These are phyloP conservation scores for Fusarium clavum DNA, from an alignment of 2,329 filamentous ascomycete species.

Conservation along the genomic window DNA sequence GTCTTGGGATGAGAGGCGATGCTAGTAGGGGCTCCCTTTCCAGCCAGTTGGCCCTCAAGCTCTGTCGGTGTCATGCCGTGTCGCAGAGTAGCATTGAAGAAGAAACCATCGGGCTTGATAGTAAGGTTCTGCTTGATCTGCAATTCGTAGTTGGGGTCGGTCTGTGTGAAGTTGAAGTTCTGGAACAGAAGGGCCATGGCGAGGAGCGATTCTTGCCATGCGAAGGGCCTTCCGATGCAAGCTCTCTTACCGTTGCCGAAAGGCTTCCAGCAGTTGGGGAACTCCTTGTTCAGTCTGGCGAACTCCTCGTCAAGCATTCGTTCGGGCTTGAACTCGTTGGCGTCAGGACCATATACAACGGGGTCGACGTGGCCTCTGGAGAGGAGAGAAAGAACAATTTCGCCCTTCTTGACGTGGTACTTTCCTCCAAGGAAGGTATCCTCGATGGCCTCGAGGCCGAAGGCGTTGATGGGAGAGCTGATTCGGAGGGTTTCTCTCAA, in stretches of 20 bases:
- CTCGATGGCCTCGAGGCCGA: conserved; percentile 65
- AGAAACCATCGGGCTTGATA: conserved; percentile 72
- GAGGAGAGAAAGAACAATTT: conserved; percentile 63
- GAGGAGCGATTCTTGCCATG: conserved; percentile 77
- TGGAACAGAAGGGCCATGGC: conserved; percentile 73
- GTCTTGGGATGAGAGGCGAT: conserved; percentile 14
- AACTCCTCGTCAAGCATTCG: conserved; percentile 78
- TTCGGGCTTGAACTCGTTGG: conserved; percentile 75
- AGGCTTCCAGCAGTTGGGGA: conserved; percentile 74
- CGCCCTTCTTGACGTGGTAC: conserved; percentile 66
- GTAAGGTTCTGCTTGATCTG: conserved; percentile 68
- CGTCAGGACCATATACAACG: conserved; percentile 72
- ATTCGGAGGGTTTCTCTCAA: conserved; percentile 75
- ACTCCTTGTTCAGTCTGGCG: conserved; percentile 68
- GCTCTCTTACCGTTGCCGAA: conserved; percentile 78
- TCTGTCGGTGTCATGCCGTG: conserved; percentile 59
- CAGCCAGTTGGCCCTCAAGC: conserved; percentile 59
- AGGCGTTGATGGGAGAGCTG: conserved; percentile 68
- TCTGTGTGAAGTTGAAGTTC: conserved; percentile 75
- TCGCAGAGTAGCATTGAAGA: conserved; percentile 68
- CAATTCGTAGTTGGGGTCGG: conserved; percentile 68
- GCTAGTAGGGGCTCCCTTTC: conserved; percentile 16
- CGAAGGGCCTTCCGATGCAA: conserved; percentile 79
- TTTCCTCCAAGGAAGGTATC: conserved; percentile 69
- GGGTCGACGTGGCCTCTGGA: conserved; percentile 70